Percentiles rank a stretch among this genome's conserved stretches.
These are phyloP conservation scores for Berberis thunbergii DNA, from an alignment of 164 flowering plant species.

Conservation along the genomic window DNA sequence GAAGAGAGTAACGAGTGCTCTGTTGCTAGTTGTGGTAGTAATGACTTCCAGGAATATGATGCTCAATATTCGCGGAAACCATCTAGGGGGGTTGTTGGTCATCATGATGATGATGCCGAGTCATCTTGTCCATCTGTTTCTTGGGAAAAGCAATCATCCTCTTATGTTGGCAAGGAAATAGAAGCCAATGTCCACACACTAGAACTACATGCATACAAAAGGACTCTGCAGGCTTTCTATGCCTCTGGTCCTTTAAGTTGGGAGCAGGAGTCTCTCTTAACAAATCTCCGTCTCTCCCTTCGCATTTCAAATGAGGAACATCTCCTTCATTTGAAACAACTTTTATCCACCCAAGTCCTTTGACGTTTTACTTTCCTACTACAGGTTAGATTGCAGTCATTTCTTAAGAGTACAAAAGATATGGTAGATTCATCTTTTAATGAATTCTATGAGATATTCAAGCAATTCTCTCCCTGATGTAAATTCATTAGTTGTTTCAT, in stretches of 20 bases:
- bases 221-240: conserved; percentile 35
- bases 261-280: conserved; percentile 44
- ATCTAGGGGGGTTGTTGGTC: conserved; percentile 2
- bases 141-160: conserved; percentile 6
- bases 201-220: conserved; percentile 36
- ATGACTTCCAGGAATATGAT: conserved; percentile 3
- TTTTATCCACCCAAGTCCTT: conserved; percentile 22
- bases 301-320: conserved; percentile 53
- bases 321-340: conserved; percentile 29
- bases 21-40: conserved; percentile 35
- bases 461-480: no score
- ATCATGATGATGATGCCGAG: conserved; percentile 23
- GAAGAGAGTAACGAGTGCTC: conserved; percentile 24
- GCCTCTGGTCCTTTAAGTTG: conserved; percentile 58
- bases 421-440: no score
- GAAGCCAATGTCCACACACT: conserved; percentile 27
- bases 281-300: conserved; percentile 44
- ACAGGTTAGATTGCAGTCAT: no score
- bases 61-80: conserved; percentile 5
- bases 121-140: conserved; percentile 20
- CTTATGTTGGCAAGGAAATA: conserved; percentile 5
- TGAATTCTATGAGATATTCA: no score
- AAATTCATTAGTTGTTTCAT: no score
- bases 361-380: background rate
- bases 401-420: no score